These are phyloP conservation scores for Colletotrichum cereale DNA, from an alignment of 2,329 filamentous ascomycete species.

Conservation along the genomic window DNA sequence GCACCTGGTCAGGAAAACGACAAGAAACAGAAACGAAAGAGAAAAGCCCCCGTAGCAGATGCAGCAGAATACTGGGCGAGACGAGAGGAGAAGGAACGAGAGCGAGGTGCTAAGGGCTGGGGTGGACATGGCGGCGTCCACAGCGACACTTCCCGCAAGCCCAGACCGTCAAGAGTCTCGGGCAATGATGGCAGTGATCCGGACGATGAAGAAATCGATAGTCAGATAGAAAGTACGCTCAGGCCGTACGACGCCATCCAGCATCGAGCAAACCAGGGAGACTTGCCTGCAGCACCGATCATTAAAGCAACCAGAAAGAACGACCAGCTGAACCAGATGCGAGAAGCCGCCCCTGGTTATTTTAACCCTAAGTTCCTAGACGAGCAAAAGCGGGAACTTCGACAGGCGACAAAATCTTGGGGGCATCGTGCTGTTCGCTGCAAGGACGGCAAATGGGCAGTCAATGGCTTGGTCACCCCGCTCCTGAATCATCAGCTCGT, in stretches of 20 bases:
- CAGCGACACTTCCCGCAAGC: too few species aligned
- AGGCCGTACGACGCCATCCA: not conserved
- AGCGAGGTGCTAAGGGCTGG: not conserved
- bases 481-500: conserved; percentile 60
- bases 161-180: not conserved
- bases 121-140: not conserved
- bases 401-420: not conserved
- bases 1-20: not conserved
- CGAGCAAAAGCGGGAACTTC: not conserved
- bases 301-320: conserved; percentile 3
- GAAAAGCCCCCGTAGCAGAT: not conserved
- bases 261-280: not conserved
- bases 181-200: too few species aligned
- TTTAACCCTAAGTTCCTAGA: rapidly evolving
- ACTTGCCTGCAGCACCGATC: not conserved
- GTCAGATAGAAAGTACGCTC: not conserved
- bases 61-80: conserved; percentile 8
- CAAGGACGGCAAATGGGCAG: conserved; percentile 3
- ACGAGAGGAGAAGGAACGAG: not conserved
- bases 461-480: not conserved
- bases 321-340: conserved; percentile 19
- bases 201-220: not conserved
- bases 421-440: not conserved
- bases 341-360: not conserved
- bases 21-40: not conserved